These are phyloP conservation scores for Carex kokanica DNA, from an alignment of 176 grass and related monocot genomes.

Conservation along the genomic window DNA sequence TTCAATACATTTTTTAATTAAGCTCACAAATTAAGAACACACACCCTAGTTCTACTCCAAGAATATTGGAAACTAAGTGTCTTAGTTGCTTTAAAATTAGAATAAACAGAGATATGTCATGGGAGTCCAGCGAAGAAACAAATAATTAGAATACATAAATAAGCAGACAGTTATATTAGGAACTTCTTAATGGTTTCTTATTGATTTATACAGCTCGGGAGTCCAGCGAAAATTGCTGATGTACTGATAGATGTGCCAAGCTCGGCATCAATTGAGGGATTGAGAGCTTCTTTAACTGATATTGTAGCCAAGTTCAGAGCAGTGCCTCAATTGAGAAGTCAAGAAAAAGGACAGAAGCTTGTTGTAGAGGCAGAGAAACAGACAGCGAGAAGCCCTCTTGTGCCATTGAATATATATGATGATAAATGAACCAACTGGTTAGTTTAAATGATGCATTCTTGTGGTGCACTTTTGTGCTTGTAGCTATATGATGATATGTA, in stretches of 20 bases:
- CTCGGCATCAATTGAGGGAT: constrained; percentile 50
- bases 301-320: constrained; percentile 43
- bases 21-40: no score
- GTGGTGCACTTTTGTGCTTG: background rate
- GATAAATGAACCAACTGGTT: background rate
- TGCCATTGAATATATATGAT: constrained; percentile 47
- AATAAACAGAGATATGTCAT: background rate
- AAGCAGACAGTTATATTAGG: constrained; percentile 21
- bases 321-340: constrained; percentile 36
- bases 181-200: constrained; percentile 11
- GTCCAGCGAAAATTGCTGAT: constrained; percentile 38
- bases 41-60: background rate
- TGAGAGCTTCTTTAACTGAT: constrained; percentile 48
- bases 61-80: background rate
- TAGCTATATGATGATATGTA: background rate
- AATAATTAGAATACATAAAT: background rate
- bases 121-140: background rate
- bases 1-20: no score
- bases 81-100: background rate
- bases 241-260: constrained; percentile 24
- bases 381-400: constrained; percentile 65
- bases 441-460: background rate
- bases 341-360: constrained; percentile 36
- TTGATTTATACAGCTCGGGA: constrained; percentile 46
- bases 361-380: constrained; percentile 20